Evolutionary conservation across 495 filamentous ascomycete genomes (phyloP).

Genomic region (Hyaloscypha hepaticicola): DNA sequence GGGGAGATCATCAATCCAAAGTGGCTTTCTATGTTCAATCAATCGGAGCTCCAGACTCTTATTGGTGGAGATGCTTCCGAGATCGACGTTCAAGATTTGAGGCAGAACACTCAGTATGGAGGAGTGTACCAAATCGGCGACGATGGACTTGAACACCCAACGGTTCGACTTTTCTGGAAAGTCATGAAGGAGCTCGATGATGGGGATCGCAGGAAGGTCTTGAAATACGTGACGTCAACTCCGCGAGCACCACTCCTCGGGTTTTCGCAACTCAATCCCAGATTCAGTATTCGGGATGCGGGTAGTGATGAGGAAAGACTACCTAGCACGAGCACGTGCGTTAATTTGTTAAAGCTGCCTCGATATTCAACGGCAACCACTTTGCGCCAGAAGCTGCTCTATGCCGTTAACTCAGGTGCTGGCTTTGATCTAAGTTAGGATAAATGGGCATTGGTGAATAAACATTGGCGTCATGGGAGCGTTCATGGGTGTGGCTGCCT

Average conservation of each 20-base stretch:
- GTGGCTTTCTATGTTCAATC: slow-evolving; percentile 99
- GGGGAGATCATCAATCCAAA: slow-evolving; percentile 83
- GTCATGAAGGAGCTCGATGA: slow-evolving; percentile 77
- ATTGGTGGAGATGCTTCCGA: slow-evolving; percentile 82
- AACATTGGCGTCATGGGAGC: neutral
- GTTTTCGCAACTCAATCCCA: slow-evolving; percentile 80
- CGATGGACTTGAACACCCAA: slow-evolving; percentile 81
- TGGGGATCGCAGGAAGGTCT: slow-evolving; percentile 74
- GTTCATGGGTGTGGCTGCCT: neutral
- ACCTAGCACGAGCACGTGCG: slow-evolving; percentile 95
- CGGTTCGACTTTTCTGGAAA: slow-evolving; percentile 85
- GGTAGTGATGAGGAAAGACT: slow-evolving; percentile 75
- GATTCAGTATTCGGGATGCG: slow-evolving; percentile 87
- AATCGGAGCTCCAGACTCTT: slow-evolving; percentile 86
- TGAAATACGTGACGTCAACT: slow-evolving; percentile 95
- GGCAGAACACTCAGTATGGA: slow-evolving; percentile 82
- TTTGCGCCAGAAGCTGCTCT: slow-evolving; percentile 78
- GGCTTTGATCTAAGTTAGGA: slow-evolving; percentile 87
- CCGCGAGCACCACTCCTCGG: slow-evolving; percentile 89
- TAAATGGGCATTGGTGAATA: slow-evolving; percentile 2
- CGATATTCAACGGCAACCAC: slow-evolving; percentile 63
- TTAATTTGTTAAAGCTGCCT: slow-evolving; percentile 93
- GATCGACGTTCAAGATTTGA: slow-evolving; percentile 84
- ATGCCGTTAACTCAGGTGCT: slow-evolving; percentile 87
- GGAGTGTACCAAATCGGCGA: slow-evolving; percentile 87